Conservation (phyloP, 441 rosid species). For the Erodium chrysanthum region DNA sequence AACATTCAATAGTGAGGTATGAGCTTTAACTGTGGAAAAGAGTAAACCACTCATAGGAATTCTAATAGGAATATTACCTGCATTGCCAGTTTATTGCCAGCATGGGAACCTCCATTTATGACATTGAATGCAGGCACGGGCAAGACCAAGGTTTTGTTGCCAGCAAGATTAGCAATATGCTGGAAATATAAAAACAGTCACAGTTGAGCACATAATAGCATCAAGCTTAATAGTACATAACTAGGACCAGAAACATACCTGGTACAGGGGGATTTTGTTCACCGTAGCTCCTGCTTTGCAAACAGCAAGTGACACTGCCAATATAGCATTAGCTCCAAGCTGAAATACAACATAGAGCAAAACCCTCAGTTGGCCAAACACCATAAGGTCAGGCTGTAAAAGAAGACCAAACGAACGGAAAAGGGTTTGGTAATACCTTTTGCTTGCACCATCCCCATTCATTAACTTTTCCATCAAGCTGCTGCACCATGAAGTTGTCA, state of each 20-base stretch:
- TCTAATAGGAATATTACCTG: slow-evolving; percentile 18
- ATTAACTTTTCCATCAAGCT: slow-evolving; percentile 39
- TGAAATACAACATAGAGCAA: neutral
- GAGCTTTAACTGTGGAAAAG: neutral
- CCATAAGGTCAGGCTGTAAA: neutral
- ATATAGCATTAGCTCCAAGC: slow-evolving; percentile 27
- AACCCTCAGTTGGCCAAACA: neutral
- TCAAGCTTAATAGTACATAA: neutral
- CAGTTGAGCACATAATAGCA: neutral
- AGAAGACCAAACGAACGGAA: neutral
- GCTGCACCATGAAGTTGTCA: slow-evolving; percentile 37
- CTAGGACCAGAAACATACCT: slow-evolving; percentile 17
- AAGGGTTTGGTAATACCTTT: slow-evolving; percentile 5
- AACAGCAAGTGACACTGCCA: slow-evolving; percentile 40
- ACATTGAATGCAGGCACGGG: slow-evolving; percentile 83
- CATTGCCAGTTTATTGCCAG: slow-evolving; percentile 46
- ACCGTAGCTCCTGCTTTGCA: slow-evolving; percentile 38
- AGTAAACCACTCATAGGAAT: neutral
- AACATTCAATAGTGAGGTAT: neutral
- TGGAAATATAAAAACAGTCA: slow-evolving; percentile 15
- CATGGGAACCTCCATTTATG: slow-evolving; percentile 53
- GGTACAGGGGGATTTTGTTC: slow-evolving; percentile 34
- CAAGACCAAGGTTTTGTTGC: slow-evolving; percentile 36
- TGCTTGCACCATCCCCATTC: slow-evolving; percentile 46
- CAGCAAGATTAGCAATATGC: slow-evolving; percentile 47